Base-by-base conservation (phyloP, 2,329 filamentous ascomycete species). In the Aspergillus arachidicola region DNA sequence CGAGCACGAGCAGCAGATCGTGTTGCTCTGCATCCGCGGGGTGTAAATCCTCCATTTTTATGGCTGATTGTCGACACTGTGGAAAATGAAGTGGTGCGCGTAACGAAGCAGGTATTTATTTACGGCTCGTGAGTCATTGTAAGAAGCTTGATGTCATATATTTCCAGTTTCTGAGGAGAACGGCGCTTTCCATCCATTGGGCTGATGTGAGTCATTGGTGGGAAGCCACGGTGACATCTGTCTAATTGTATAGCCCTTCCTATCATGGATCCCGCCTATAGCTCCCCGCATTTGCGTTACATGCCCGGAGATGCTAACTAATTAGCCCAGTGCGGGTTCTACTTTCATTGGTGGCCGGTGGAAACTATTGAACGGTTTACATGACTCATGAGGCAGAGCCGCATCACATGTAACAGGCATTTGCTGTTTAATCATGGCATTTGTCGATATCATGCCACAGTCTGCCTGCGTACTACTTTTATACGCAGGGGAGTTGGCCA, bases 1-100 rank as follows among this genome's bases (percentile, higher is more conserved):
- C 68, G 6, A 53, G 57, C 38, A 70, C 48, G 30, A 70, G 60
- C 2, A 70, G 58, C 2, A 70, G 62, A 41, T 70, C 65, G 50
- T 67, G 46, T 4, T 46, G 45, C 45, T 46, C n/a, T 26, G 45
- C 12, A 11, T 26, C 0, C 0, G n/a, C 4, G 45, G 45, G 21
- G 21, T 26, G 45, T 21, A 10, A 21, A 19, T 1, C 41, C n/a
- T 43, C 41, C 41, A 43, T 43, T 19, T 3, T 43, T 19, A 43
- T 43, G 41, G 12, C 16, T 10, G 9, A n/a, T 43, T 21, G 41
- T 9, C 6, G n/a, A 11, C 16, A 43, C n/a, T 9, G 16, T 43
- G 41, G 19, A 10, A 43, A 21, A 21, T 9, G 19, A 19, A 21
- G 3, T 9, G 41, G 7, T 43, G 12, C 7, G 0, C 9, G 19